Base-by-base conservation (phyloP, 2,329 filamentous ascomycete genomes). In the Aspergillus tubingensis region DNA sequence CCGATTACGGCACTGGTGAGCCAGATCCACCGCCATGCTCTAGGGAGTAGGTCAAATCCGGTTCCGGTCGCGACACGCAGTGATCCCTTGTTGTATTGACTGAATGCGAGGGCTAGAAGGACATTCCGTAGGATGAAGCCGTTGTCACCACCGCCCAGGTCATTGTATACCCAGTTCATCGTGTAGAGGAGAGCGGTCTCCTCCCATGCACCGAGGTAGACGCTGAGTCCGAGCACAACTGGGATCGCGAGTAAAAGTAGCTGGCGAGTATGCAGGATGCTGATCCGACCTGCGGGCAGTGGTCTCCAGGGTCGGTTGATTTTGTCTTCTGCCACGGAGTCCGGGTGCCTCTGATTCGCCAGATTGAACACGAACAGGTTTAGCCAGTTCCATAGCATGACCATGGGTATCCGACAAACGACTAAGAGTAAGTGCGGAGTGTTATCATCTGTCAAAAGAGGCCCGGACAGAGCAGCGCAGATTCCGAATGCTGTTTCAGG, bases 131-230 rank as follows among this genome's bases (percentile, higher is more conserved):
- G 23, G 7, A 50, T 27, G 44, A 25, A 49, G 2, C 44, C 44
- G 25, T 69, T 64, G 21, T 73, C 72, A 3, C 66, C 70, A 2
- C 73, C 74, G 3, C 62, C 54, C 1, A 76, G 64, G 56, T 81
- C 79, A 60, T 81, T 81, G 67, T 81, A 81, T 53, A 77, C 63
- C 71, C 74, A 79, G 0, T 70, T 75, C 50, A 75, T 39, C 7
- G 72, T 32, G 53, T 74, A 56, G 25, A 80, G 60, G 11, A 75
- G 27, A 1, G 68, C 51, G 21, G 70, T 67, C 60, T 77, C 66
- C 38, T 65, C 59, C 44, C 66, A 32, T 17, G 66, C 62, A 30
- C 72, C 66, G 23, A 74, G 52, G 1, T 57, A 39, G 19, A 56
- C 60, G 53, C 64, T 70, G 13, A 68, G 27, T 3, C 53, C 51